These are phyloP conservation scores for Claviceps monticola DNA, from an alignment of 2,329 filamentous ascomycete species.

Conservation along the genomic window DNA sequence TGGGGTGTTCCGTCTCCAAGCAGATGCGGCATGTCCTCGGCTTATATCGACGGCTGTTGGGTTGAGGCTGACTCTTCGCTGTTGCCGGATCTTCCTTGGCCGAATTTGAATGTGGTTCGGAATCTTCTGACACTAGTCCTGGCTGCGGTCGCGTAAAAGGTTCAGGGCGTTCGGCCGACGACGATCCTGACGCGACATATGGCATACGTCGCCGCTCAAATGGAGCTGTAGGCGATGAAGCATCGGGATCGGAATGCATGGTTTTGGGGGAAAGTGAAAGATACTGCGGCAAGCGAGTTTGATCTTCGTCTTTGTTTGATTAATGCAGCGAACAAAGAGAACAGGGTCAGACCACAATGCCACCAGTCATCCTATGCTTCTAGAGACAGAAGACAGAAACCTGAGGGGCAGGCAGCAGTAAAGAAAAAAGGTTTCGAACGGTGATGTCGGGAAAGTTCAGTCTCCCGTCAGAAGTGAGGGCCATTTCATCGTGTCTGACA, in stretches of 20 bases:
- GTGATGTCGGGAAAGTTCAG: conserved; percentile 8
- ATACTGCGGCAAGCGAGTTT: background rate
- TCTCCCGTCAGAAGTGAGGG: conserved; percentile 14
- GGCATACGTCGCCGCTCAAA: conserved; percentile 4
- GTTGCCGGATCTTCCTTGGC: conserved; percentile 1
- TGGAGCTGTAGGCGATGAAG: conserved; percentile 12
- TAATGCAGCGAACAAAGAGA: background rate
- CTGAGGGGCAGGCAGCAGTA: background rate
- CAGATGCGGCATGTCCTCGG: conserved; percentile 81
- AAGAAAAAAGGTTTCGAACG: background rate
- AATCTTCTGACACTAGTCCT: background rate
- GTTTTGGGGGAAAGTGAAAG: background rate
- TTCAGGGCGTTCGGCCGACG: conserved; percentile 1
- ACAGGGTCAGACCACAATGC: background rate
- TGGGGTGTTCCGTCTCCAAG: conserved; percentile 50
- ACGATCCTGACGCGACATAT: conserved; percentile 1
- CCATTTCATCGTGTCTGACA: conserved; percentile 16
- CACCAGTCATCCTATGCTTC: conserved; percentile 4
- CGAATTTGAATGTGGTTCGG: background rate
- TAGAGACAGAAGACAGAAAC: background rate
- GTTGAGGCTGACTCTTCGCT: conserved; percentile 7
- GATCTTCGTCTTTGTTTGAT: background rate
- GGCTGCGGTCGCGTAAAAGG: background rate
- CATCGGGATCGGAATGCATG: conserved; percentile 15
- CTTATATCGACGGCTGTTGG: conserved; percentile 38